A percentile compares a stretch with the other conserved stretches of the same genome.
These are phyloP conservation scores for Fusarium lateritium DNA, from an alignment of 2,329 filamentous ascomycete species.

Conservation along the genomic window DNA sequence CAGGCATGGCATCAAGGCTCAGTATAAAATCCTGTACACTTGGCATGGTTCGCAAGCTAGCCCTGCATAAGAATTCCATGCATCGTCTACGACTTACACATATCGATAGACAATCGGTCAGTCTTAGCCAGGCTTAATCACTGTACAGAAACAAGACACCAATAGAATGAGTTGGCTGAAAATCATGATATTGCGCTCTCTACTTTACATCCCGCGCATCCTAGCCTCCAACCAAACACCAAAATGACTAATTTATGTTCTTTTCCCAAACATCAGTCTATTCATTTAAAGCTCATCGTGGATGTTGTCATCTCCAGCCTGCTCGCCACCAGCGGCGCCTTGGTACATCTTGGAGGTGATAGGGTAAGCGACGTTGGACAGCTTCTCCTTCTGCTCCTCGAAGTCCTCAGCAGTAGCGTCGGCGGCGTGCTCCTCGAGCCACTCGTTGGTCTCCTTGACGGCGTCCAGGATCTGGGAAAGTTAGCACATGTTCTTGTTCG, in stretches of 20 bases:
- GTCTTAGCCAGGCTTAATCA: too few relatives aligned
- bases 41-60: too few relatives aligned
- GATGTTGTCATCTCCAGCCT: conserved; percentile 80
- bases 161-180: conserved; percentile 15
- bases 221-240: conserved; percentile 51
- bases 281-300: conserved; percentile 85
- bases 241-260: conserved; percentile 48
- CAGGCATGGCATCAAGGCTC: too few relatives aligned
- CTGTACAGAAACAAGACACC: too few relatives aligned
- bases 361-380: conserved; percentile 95
- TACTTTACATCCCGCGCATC: conserved; percentile 52
- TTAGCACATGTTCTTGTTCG: conserved; percentile 51
- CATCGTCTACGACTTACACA: too few relatives aligned
- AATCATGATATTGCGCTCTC: conserved; percentile 50
- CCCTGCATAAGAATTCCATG: too few relatives aligned
- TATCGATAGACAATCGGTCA: too few relatives aligned
- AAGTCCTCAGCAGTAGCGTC: conserved; percentile 93
- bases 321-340: conserved; percentile 71
- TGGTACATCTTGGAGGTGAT: conserved; percentile 98
- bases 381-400: conserved; percentile 99
- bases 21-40: too few relatives aligned
- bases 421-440: conserved; percentile 95
- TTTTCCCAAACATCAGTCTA: conserved; percentile 51
- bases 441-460: conserved; percentile 96
- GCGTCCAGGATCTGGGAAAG: conserved; percentile 82